phyloP scores from a whole-genome alignment of 1,284 basidiomycete species.

The Tylopilus orsonianus region DNA sequence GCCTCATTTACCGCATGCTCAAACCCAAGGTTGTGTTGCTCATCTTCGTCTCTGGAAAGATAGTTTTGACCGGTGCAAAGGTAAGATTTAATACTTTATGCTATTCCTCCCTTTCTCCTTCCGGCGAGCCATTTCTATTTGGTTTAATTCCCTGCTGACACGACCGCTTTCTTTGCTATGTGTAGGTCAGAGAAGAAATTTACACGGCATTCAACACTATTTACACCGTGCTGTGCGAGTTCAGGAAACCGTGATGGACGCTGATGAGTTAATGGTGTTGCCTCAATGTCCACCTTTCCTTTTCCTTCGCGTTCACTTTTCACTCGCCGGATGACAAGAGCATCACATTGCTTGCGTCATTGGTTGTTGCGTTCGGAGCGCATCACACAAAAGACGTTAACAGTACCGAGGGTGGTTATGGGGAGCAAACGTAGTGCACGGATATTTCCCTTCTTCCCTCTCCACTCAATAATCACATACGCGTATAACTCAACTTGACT shows the following conservation, averaged over 20 bases:
- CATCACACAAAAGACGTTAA: constrained; percentile 19
- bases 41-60: constrained; percentile 99
- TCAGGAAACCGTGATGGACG: constrained; percentile 79
- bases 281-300: background rate
- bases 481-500: constrained; percentile 23
- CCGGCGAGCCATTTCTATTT: no score
- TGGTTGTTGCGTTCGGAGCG: background rate
- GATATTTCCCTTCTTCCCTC: constrained; percentile 34
- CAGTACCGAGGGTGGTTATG: constrained; percentile 30
- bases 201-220: constrained; percentile 99
- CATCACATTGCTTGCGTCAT: constrained; percentile 15
- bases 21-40: constrained; percentile 99
- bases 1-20: constrained; percentile 99
- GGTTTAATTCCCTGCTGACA: constrained; percentile 42
- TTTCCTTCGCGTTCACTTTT: constrained; percentile 4
- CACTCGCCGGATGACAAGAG: background rate
- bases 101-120: no score
- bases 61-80: constrained; percentile 98
- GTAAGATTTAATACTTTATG: constrained; percentile 43
- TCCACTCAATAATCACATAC: constrained; percentile 30
- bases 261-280: no score
- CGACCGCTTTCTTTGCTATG: constrained; percentile 32
- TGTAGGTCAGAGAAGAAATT: constrained; percentile 96
- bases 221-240: constrained; percentile 91
- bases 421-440: constrained; percentile 43